These are phyloP conservation scores for Taiozyma onychis DNA, from an alignment of 1,139 yeast species.

Conservation along the genomic window DNA sequence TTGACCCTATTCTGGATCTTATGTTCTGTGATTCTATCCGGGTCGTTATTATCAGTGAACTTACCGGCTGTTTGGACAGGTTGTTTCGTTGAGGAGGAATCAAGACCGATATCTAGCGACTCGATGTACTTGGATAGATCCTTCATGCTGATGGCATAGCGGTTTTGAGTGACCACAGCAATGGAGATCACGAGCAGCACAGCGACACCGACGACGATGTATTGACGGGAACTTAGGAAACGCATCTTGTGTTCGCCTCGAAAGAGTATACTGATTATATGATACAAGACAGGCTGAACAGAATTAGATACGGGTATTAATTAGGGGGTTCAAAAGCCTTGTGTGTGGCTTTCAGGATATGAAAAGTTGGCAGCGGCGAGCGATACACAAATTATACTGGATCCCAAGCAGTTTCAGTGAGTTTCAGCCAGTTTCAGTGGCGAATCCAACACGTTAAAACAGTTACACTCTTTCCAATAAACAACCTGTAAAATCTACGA, in stretches of 20 bases:
- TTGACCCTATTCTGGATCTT: slow-evolving; percentile 18
- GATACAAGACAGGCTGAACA: no score
- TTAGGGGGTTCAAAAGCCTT: background rate
- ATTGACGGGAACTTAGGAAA: background rate
- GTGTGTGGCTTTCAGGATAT: background rate
- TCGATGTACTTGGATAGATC: slow-evolving; percentile 2
- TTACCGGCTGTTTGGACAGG: slow-evolving; percentile 3
- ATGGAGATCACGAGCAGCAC: background rate
- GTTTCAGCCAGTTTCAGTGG: no score
- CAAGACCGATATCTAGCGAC: slow-evolving; percentile 2
- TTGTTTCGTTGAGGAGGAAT: no score
- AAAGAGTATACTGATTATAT: no score
- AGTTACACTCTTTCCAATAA: no score
- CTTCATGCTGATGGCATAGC: background rate
- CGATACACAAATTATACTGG: no score
- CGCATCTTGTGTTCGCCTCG: background rate
- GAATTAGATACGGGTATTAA: no score
- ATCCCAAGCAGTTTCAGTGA: no score
- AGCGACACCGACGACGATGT: background rate
- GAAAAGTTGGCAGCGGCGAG: no score
- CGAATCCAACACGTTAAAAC: no score
- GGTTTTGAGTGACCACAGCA: background rate
- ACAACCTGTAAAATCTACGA: no score
- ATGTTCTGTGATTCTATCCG: slow-evolving; percentile 16
- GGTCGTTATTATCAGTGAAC: slow-evolving; percentile 13